These are phyloP conservation scores for Hevea brasiliensis DNA, from an alignment of 345 rosid genomes.

Conservation along the genomic window DNA sequence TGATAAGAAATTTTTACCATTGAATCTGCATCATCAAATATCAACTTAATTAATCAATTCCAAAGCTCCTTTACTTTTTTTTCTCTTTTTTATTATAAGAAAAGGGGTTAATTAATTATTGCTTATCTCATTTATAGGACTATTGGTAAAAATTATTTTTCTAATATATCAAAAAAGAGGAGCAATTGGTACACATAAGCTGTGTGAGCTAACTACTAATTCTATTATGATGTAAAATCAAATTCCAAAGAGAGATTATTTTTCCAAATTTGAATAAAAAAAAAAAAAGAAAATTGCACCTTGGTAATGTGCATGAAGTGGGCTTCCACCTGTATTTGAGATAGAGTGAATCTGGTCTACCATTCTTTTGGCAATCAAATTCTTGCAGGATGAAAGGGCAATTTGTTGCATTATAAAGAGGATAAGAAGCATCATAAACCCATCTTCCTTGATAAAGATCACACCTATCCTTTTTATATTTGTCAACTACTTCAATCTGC, in stretches of 20 bases:
- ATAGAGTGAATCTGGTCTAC: conserved; percentile 56
- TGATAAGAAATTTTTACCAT: conserved; percentile 33
- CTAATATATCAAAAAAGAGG: background rate
- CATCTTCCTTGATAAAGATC: conserved; percentile 55
- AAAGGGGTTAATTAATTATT: too few species aligned
- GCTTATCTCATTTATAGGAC: too few species aligned
- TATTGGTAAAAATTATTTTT: too few species aligned
- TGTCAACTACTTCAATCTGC: background rate
- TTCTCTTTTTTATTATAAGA: too few species aligned
- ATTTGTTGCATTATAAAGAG: conserved; percentile 41
- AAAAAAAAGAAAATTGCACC: conserved; percentile 31
- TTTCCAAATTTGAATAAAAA: background rate
- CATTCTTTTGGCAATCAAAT: conserved; percentile 56
- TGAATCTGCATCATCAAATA: conserved; percentile 30
- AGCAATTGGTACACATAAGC: background rate
- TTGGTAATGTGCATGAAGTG: conserved; percentile 43
- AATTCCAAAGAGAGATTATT: too few species aligned
- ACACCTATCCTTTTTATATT: conserved; percentile 11
- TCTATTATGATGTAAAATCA: background rate
- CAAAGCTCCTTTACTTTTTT: too few species aligned
- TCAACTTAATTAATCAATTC: background rate
- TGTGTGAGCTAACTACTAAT: conserved; percentile 3
- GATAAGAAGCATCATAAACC: conserved; percentile 53
- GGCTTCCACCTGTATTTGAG: conserved; percentile 76
- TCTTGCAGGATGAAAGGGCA: conserved; percentile 55